phyloP scores from a whole-genome alignment of 1,139 yeast genomes.

The Lodderomyces parapsilosis region DNA sequence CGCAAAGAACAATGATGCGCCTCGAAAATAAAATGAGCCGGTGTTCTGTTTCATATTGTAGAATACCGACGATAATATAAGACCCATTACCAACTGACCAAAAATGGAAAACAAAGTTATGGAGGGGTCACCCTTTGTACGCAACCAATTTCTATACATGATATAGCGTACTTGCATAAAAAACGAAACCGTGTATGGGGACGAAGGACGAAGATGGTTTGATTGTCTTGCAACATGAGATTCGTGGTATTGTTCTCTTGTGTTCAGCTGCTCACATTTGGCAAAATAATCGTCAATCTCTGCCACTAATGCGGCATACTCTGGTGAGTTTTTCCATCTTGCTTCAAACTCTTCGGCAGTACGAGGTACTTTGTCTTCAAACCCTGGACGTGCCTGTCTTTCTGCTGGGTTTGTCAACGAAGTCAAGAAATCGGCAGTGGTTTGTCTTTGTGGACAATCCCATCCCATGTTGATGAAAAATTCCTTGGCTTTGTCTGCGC shows the following conservation, averaged over 20 bases:
- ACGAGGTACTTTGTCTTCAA: conserved; percentile 25
- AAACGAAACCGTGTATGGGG: conserved; percentile 68
- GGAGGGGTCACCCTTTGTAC: conserved; percentile 66
- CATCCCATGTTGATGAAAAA: conserved; percentile 70
- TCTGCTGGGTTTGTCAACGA: conserved; percentile 71
- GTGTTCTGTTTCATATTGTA: conserved; percentile 50
- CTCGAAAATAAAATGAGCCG: conserved; percentile 54
- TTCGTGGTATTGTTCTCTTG: conserved; percentile 20
- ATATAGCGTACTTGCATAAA: conserved; percentile 63
- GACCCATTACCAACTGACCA: conserved; percentile 67
- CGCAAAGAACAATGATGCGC: conserved; percentile 58
- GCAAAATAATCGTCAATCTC: conserved; percentile 20
- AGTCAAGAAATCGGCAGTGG: conserved; percentile 80
- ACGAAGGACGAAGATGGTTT: conserved; percentile 48
- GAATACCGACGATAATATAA: conserved; percentile 69
- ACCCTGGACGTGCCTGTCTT: conserved; percentile 54
- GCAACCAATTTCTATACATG: conserved; percentile 58
- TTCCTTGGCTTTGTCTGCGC: conserved; percentile 43
- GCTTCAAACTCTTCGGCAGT: conserved; percentile 24
- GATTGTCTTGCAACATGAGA: conserved; percentile 62
- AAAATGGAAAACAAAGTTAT: conserved; percentile 57
- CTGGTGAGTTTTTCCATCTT: conserved; percentile 25
- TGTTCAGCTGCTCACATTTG: conserved; percentile 9
- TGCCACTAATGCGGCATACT: conserved; percentile 14
- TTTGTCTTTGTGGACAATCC: conserved; percentile 69